phyloP scores from a whole-genome alignment of 352 stramenopile species.

The Globisporangium nagaii region DNA sequence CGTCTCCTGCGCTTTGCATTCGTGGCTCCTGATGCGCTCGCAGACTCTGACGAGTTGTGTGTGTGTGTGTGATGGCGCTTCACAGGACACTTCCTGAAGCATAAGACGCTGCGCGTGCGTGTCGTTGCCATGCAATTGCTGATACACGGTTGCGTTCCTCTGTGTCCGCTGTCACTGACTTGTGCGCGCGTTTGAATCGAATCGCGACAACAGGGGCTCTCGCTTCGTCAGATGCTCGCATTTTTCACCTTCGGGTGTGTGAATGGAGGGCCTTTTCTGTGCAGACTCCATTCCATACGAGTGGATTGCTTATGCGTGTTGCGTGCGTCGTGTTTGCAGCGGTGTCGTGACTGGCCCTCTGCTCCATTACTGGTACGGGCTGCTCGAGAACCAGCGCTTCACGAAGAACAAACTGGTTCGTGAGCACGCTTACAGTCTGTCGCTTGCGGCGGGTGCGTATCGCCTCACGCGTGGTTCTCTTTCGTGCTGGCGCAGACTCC shows the following conservation, averaged over 20 bases:
- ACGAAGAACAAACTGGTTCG: constrained; percentile 61
- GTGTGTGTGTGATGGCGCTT: not conserved
- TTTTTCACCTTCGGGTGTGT: constrained; percentile 69
- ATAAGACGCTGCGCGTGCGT: constrained; percentile 56
- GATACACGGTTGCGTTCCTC: not conserved
- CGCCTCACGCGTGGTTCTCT: no score
- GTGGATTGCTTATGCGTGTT: not conserved
- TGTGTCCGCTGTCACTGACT: not conserved
- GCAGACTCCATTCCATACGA: no score
- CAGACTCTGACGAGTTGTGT: no score
- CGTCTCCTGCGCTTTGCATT: not conserved
- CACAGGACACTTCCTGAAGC: constrained; percentile 58
- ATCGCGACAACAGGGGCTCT: constrained; percentile 34
- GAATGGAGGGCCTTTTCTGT: not conserved
- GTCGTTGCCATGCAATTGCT: not conserved
- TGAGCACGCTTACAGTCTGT: not conserved
- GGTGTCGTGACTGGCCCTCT: constrained; percentile 49
- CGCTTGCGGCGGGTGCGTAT: no score
- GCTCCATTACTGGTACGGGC: constrained; percentile 66
- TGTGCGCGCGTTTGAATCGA: not conserved
- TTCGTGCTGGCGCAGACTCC: no score
- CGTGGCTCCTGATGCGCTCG: not conserved
- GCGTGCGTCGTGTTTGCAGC: constrained; percentile 13
- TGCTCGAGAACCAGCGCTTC: constrained; percentile 56
- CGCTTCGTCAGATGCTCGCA: constrained; percentile 54